Conservation (phyloP, 768 basidiomycete genomes). For the Xanthoconium purpureum region DNA sequence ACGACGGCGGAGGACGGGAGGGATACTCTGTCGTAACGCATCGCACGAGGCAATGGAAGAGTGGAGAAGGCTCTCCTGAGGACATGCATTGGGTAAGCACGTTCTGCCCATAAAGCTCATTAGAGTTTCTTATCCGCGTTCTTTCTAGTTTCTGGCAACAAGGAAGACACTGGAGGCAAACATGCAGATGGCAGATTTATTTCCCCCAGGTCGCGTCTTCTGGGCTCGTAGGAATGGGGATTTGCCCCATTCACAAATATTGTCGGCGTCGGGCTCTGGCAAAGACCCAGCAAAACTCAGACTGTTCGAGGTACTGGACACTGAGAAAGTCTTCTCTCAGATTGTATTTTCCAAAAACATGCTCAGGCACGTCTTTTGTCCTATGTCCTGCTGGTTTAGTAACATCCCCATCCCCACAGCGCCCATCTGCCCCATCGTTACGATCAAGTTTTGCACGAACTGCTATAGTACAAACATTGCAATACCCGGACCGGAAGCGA, state of each 20-base stretch:
- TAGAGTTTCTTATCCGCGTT: not conserved
- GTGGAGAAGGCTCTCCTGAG: conserved; percentile 52
- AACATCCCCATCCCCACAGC: conserved; percentile 32
- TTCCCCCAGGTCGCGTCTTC: conserved; percentile 72
- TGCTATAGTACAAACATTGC: conserved; percentile 38
- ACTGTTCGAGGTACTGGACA: conserved; percentile 74
- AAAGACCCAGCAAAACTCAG: conserved; percentile 52
- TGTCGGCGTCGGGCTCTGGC: conserved; percentile 14
- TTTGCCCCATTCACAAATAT: conserved; percentile 48
- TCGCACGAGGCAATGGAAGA: conserved; percentile 58
- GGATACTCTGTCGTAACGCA: conserved; percentile 41
- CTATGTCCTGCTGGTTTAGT: not conserved
- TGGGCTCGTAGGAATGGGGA: conserved; percentile 79
- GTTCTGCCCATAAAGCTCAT: not conserved
- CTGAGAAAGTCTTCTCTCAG: conserved; percentile 75
- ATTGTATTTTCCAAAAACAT: conserved; percentile 81
- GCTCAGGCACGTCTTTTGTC: conserved; percentile 54
- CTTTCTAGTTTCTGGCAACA: conserved; percentile 64
- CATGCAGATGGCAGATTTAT: conserved; percentile 71
- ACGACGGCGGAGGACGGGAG: conserved; percentile 39
- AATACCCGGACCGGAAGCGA: not conserved
- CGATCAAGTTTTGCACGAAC: conserved; percentile 68
- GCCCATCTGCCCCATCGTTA: conserved; percentile 82
- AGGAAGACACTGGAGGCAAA: conserved; percentile 84
- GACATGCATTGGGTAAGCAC: conserved; percentile 51